Evolutionary conservation across 768 basidiomycete species (phyloP).

Genomic region (Suillus spraguei): DNA sequence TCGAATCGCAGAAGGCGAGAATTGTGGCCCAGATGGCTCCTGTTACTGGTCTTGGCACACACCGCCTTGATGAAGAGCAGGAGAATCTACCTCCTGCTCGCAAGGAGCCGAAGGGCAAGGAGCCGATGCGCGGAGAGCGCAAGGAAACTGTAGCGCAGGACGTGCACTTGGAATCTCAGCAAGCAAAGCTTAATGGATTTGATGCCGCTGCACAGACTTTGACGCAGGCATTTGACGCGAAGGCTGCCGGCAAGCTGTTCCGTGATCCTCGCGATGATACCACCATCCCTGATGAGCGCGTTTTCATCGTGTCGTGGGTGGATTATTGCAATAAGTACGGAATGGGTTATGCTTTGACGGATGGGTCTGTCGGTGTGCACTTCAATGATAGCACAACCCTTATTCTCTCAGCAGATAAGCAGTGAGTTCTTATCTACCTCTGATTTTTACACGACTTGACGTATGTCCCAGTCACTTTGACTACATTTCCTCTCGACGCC

Average conservation of each 20-base stretch:
- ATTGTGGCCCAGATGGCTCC: constrained; percentile 95
- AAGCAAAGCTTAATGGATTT: constrained; percentile 54
- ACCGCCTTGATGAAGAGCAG: constrained; percentile 36
- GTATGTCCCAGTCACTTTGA: constrained; percentile 73
- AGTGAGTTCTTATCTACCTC: constrained; percentile 50
- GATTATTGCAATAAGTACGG: constrained; percentile 99
- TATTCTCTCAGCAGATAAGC: constrained; percentile 82
- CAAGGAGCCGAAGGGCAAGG: constrained; percentile 35
- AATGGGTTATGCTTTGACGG: constrained; percentile 98
- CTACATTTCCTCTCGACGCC: constrained; percentile 71
- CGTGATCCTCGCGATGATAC: constrained; percentile 60
- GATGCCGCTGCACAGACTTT: constrained; percentile 62
- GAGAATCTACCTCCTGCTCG: constrained; percentile 36
- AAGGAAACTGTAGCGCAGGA: constrained; percentile 21
- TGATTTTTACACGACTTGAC: background rate
- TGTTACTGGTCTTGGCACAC: constrained; percentile 26
- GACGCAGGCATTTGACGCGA: constrained; percentile 68
- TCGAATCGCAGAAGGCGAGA: constrained; percentile 89
- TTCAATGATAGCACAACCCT: constrained; percentile 95
- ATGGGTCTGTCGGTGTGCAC: constrained; percentile 92
- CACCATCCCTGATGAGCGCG: constrained; percentile 62
- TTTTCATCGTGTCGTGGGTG: constrained; percentile 98
- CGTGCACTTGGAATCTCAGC: constrained; percentile 25
- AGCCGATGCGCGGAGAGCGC: constrained; percentile 28
- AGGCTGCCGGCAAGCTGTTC: constrained; percentile 63